Percentiles rank a stretch among this genome's conserved stretches.
These are phyloP conservation scores for Candida sphagnicola DNA, from an alignment of 805 yeast genomes.

Conservation along the genomic window DNA sequence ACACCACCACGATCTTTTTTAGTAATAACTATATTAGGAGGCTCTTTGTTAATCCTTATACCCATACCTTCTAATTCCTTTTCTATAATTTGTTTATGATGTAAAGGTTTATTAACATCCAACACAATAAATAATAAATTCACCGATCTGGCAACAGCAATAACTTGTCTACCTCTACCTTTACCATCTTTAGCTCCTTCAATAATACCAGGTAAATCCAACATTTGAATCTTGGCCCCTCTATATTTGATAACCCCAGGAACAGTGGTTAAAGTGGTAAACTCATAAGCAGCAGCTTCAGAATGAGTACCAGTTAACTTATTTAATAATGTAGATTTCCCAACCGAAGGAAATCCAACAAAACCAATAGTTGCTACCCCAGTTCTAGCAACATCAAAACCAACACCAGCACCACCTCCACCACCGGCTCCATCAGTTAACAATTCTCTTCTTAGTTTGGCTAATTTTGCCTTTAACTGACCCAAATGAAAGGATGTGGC, in stretches of 20 bases:
- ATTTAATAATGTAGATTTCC: constrained; percentile 79
- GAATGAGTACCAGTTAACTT: constrained; percentile 94
- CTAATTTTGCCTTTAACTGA: constrained; percentile 92
- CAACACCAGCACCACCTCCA: constrained; percentile 91
- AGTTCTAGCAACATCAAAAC: constrained; percentile 98
- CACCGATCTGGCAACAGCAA: constrained; percentile 98
- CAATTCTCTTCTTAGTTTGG: constrained; percentile 90
- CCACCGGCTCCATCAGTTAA: constrained; percentile 56
- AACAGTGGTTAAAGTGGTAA: constrained; percentile 95
- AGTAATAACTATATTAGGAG: constrained; percentile 88
- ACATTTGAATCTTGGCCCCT: constrained; percentile 97
- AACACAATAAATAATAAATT: constrained; percentile 87
- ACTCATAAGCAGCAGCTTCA: constrained; percentile 97
- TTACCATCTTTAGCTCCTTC: constrained; percentile 91
- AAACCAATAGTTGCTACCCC: constrained; percentile 98
- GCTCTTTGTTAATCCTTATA: constrained; percentile 83
- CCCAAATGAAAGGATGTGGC: constrained; percentile 97
- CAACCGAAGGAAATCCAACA: constrained; percentile 97
- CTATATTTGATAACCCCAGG: constrained; percentile 95
- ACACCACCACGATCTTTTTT: constrained; percentile 97
- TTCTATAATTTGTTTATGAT: constrained; percentile 91
- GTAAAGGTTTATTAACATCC: constrained; percentile 94
- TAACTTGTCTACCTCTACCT: constrained; percentile 94
- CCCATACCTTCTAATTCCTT: constrained; percentile 97
- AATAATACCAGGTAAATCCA: constrained; percentile 85